Evolutionary conservation across 495 filamentous ascomycete species (phyloP).

Genomic region (Penicillium roqueforti): DNA sequence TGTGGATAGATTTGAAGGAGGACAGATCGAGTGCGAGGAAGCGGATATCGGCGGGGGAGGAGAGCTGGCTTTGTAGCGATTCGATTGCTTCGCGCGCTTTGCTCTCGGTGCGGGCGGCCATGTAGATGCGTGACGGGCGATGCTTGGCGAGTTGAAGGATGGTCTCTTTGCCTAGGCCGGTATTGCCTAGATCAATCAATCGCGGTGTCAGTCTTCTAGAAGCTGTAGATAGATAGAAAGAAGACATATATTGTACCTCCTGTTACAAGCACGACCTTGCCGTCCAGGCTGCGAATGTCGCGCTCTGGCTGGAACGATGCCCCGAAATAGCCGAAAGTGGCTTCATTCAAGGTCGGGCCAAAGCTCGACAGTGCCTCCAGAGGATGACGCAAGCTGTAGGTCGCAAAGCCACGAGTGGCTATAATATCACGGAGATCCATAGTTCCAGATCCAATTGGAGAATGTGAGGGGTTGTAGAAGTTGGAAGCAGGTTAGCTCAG

Average conservation of each 20-base stretch:
- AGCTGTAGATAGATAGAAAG: neutral
- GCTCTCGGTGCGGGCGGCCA: slow-evolving; percentile 53
- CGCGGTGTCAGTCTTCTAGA: neutral
- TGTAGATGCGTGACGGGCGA: slow-evolving; percentile 56
- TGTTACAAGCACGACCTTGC: slow-evolving; percentile 59
- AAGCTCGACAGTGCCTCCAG: slow-evolving; percentile 32
- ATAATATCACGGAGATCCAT: slow-evolving; percentile 23
- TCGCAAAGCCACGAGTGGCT: slow-evolving; percentile 13
- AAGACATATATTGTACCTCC: slow-evolving; percentile 45
- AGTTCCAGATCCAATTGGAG: neutral
- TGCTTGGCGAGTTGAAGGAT: slow-evolving; percentile 59
- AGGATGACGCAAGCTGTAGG: slow-evolving; percentile 32
- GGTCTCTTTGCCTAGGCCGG: slow-evolving; percentile 63
- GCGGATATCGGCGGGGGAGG: slow-evolving; percentile 42
- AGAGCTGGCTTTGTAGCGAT: slow-evolving; percentile 43
- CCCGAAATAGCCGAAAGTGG: slow-evolving; percentile 36
- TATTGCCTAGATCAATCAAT: slow-evolving; percentile 47
- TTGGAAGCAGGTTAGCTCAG: neutral
- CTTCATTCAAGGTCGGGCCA: slow-evolving; percentile 39
- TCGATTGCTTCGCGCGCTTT: slow-evolving; percentile 51
- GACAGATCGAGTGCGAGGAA: slow-evolving; percentile 50
- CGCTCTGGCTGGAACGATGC: slow-evolving; percentile 48
- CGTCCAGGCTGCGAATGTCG: slow-evolving; percentile 54
- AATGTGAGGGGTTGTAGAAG: neutral
- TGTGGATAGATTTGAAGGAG: slow-evolving; percentile 49